Base-by-base conservation (phyloP, 2,329 filamentous ascomycete genomes). In the Aspergillus proliferans region DNA sequence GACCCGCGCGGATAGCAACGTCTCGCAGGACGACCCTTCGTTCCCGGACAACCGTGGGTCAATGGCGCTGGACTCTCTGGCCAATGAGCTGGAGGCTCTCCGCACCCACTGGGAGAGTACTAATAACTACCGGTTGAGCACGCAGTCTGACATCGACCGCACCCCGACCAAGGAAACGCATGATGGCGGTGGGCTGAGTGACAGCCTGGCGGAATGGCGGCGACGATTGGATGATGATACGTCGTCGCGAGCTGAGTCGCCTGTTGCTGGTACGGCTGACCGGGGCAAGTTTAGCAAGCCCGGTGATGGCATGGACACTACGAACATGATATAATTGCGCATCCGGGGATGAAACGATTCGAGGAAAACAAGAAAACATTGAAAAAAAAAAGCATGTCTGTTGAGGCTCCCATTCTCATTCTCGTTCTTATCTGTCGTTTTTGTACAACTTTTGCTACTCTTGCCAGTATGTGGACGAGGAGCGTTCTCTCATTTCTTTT, bases 31-130 rank as follows among this genome's bases (percentile, higher is more conserved):
- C 33, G 66, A 69, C 19, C 15, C 38, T 6, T 58, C 64, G 9
- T 70, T 71, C 54, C 71, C 72, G 19, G 73, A 79, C 46, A 78
- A 79, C 55, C 79, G 83, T 45, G 83, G 82, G 47, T 83, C 80
- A 1, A 74, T 84, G 58, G 92, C 91, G 3, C 79, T 98, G 18
- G 93, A 98, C 69, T 93, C 86, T 55, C 81, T 98, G 21, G 92
- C 93, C 9, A 89, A 83, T 54, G 93, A 98, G 72, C 82, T 98
- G 6, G 93, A 98, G 67, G 87, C 88, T 10, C 77, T 98, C 43
- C 83, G 92, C 46, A 88, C 78, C 46, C 91, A 96, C 61, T 98
- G 93, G 93, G 90, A 97, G 72, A 88, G 86, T 36, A 95, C 90
- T 10, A 96, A 92, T 70, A 94, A 88, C 62, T 96, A 97, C 69